Evolutionary conservation across 2,329 filamentous ascomycete genomes (phyloP).

Genomic region (Paracoccidioides lutzii): DNA sequence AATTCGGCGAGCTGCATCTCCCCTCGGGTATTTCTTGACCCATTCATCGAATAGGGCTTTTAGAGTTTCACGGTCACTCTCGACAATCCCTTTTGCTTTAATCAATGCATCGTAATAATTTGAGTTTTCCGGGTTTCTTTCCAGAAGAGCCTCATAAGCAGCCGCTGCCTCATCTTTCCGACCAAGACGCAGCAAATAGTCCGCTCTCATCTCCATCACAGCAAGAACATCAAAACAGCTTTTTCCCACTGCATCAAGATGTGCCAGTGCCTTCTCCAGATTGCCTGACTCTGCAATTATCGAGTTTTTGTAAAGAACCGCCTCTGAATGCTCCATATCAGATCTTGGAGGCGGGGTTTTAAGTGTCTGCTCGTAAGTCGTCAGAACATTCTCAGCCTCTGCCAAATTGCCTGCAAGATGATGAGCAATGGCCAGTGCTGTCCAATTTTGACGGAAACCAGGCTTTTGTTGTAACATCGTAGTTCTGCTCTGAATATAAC

Average conservation of each 20-base stretch:
- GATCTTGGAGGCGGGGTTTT: constrained; percentile 63
- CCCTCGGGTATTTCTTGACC: constrained; percentile 65
- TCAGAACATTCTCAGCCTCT: constrained; percentile 82
- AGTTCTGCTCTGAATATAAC: constrained; percentile 79
- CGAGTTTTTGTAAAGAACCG: constrained; percentile 84
- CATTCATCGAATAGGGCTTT: constrained; percentile 73
- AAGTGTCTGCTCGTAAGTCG: constrained; percentile 83
- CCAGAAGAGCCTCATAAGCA: constrained; percentile 67
- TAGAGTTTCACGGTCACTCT: constrained; percentile 48
- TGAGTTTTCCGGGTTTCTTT: constrained; percentile 78
- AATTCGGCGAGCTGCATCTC: constrained; percentile 73
- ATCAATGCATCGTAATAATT: constrained; percentile 73
- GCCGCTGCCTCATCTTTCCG: constrained; percentile 67
- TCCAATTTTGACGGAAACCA: constrained; percentile 84
- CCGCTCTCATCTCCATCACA: constrained; percentile 71
- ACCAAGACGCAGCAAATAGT: constrained; percentile 68
- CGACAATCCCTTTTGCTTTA: constrained; percentile 51
- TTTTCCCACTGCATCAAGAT: constrained; percentile 67
- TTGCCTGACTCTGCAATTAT: constrained; percentile 88
- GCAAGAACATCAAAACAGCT: constrained; percentile 70
- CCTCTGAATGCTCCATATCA: constrained; percentile 89
- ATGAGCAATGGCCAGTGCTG: constrained; percentile 84
- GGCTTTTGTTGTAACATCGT: constrained; percentile 79
- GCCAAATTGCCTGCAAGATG: constrained; percentile 75
- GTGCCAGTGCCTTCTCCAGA: constrained; percentile 67